These are phyloP conservation scores for Ettlia oleoabundans DNA, from an alignment of 139 green algal species.

Conservation along the genomic window DNA sequence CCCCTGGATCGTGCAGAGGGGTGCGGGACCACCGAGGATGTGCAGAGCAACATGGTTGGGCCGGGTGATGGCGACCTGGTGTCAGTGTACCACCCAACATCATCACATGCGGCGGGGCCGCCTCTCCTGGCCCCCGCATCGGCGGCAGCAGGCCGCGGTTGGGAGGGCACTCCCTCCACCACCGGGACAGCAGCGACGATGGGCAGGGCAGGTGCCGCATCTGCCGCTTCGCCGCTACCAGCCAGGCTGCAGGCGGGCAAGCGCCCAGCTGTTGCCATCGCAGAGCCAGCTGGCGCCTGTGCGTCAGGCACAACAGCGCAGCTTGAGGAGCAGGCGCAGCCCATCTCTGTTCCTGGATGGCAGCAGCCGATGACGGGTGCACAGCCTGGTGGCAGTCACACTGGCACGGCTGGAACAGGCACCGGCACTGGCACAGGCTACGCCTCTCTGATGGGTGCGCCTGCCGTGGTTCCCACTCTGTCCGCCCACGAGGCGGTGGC, in stretches of 20 bases:
- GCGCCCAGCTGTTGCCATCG: not conserved
- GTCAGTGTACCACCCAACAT: not conserved
- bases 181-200: not conserved
- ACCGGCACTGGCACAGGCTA: not conserved
- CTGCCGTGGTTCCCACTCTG: not conserved
- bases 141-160: not conserved
- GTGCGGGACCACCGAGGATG: not conserved
- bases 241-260: not conserved
- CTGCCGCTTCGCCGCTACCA: not conserved
- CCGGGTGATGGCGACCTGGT: not conserved
- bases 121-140: not conserved
- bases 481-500: not conserved
- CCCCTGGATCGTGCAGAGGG: not conserved
- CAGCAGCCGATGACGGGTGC: not conserved
- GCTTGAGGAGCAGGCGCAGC: not conserved
- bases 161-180: not conserved
- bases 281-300: not conserved
- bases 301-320: not conserved
- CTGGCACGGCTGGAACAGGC: not conserved
- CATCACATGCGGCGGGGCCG: not conserved
- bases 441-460: not conserved
- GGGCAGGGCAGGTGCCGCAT: not conserved
- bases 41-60: conserved; percentile 27
- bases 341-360: not conserved
- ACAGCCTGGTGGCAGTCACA: not conserved